A percentile compares a stretch with the other conserved stretches of the same genome.
phyloP scores from a whole-genome alignment of 2,329 filamentous ascomycete species.

The Trichophyton rubrum region DNA sequence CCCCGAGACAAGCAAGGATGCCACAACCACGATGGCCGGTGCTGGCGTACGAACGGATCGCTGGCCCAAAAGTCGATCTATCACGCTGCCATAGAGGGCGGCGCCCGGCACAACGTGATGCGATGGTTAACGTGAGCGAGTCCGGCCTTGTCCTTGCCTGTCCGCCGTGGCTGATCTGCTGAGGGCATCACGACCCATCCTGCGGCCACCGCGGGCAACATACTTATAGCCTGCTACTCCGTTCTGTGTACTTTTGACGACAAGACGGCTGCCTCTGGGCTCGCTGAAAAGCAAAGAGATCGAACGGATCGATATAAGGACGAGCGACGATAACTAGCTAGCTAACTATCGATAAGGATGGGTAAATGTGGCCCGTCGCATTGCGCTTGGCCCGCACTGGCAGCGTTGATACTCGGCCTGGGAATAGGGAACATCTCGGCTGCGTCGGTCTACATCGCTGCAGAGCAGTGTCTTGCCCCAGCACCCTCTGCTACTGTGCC shows the following conservation, averaged over 20 bases:
- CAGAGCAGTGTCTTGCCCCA: neutral
- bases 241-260: too few species aligned
- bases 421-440: constrained; percentile 1
- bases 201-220: neutral
- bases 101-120: neutral
- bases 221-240: too few species aligned
- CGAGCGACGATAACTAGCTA: neutral
- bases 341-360: neutral
- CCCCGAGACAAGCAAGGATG: neutral
- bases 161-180: neutral
- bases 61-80: neutral
- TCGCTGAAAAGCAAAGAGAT: neutral
- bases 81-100: neutral
- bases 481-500: constrained; percentile 22
- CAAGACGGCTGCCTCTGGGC: too few species aligned
- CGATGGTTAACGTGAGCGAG: neutral
- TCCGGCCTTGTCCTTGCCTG: constrained; percentile 1
- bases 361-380: neutral
- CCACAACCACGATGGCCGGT: neutral
- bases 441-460: neutral
- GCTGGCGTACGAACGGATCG: neutral
- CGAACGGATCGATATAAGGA: neutral
- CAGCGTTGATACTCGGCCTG: neutral
- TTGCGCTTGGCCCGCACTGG: neutral
- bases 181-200: constrained; percentile 1